These are phyloP conservation scores for Chrysosporium queenslandicum DNA, from an alignment of 2,329 filamentous ascomycete species.

Conservation along the genomic window DNA sequence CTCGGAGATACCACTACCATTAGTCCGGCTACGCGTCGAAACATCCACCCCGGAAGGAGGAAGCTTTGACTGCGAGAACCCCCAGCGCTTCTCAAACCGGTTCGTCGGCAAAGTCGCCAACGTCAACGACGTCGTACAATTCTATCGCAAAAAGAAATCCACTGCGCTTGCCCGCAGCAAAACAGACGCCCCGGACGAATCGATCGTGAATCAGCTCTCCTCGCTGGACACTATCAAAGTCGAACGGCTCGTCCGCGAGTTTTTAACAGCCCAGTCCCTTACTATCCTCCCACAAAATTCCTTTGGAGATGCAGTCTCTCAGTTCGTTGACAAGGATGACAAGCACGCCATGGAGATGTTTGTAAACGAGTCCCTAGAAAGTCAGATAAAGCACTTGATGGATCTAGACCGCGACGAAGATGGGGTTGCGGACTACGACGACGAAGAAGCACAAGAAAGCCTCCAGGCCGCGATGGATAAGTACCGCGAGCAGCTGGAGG, in stretches of 20 bases:
- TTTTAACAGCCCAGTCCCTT: constrained; percentile 73
- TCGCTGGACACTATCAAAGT: constrained; percentile 71
- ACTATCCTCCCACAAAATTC: constrained; percentile 87
- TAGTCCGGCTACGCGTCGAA: constrained; percentile 85
- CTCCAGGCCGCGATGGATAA: constrained; percentile 64
- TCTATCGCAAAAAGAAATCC: constrained; percentile 69
- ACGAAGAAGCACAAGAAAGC: constrained; percentile 57
- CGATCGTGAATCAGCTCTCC: constrained; percentile 50
- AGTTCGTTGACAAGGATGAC: constrained; percentile 92
- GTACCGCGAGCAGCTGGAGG: constrained; percentile 59
- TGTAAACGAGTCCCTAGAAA: constrained; percentile 59
- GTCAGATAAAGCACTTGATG: constrained; percentile 61
- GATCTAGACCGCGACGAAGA: constrained; percentile 57
- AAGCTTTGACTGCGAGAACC: constrained; percentile 83
- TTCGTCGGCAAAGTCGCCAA: constrained; percentile 90
- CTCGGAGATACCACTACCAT: constrained; percentile 59
- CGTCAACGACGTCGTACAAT: constrained; percentile 84
- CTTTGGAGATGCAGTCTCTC: constrained; percentile 83
- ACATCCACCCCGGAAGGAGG: constrained; percentile 76
- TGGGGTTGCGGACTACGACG: constrained; percentile 57
- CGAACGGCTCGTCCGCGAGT: constrained; percentile 78
- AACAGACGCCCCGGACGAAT: constrained; percentile 54
- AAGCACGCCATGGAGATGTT: constrained; percentile 82
- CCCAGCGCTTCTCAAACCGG: constrained; percentile 87
- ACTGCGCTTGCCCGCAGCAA: constrained; percentile 33